Conservation (phyloP, 2,329 filamentous ascomycete genomes). For the Aspergillus hortae region DNA sequence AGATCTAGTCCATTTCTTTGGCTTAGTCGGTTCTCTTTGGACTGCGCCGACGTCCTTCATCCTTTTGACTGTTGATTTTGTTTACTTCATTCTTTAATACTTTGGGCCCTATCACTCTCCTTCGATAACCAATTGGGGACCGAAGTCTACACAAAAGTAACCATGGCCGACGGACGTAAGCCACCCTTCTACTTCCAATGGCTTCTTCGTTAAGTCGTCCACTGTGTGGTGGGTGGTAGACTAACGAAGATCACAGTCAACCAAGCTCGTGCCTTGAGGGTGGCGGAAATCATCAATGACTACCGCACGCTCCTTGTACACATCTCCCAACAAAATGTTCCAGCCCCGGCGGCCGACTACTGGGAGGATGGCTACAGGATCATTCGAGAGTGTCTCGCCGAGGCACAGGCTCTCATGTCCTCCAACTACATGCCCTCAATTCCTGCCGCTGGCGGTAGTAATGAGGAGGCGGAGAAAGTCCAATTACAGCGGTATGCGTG, state of each 20-base stretch:
- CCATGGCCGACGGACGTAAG: slow-evolving; percentile 59
- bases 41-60: background rate
- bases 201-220: background rate
- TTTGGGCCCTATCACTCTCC: background rate
- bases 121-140: too few species aligned
- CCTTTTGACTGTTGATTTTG: background rate
- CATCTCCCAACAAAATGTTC: slow-evolving; percentile 53
- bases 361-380: slow-evolving; percentile 58
- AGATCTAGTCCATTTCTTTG: background rate
- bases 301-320: slow-evolving; percentile 60
- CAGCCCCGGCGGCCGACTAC: slow-evolving; percentile 52
- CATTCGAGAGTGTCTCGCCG: slow-evolving; percentile 53
- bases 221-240: background rate
- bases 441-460: slow-evolving; percentile 39
- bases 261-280: slow-evolving; percentile 59
- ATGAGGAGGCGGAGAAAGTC: slow-evolving; percentile 53
- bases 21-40: background rate
- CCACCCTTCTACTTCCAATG: background rate
- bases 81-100: slow-evolving; percentile 5
- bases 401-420: slow-evolving; percentile 54
- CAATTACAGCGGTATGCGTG: slow-evolving; percentile 52
- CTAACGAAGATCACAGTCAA: slow-evolving; percentile 50
- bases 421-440: slow-evolving; percentile 49
- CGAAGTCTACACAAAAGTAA: slow-evolving; percentile 8
- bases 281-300: slow-evolving; percentile 63